Evolutionary conservation across 2,329 filamentous ascomycete genomes (phyloP), one percentile per base, ranked within the genome.

Genomic region (Scedosporium dehoogii): DNA sequence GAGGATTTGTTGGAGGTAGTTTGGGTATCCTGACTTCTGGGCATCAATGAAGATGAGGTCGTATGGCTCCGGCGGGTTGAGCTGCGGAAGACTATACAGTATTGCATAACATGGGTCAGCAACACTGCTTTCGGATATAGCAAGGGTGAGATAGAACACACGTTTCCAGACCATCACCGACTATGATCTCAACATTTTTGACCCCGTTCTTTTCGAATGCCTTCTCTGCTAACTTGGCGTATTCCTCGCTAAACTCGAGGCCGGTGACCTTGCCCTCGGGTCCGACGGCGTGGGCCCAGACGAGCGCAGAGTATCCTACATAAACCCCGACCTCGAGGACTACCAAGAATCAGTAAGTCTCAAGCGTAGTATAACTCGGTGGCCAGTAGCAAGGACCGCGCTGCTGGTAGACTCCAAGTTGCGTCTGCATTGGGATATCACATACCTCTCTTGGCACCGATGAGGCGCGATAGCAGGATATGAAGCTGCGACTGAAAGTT

Each of bases 41-140:
- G 81, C 81, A 63, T 83, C 81, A 64, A 83, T 75, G 68, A 83
- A 83, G 68, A 83, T 74, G 55, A 82, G 70, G 68, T 83, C 81
- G 66, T 80, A 84, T 3, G 81, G 78, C 66, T 76, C 70, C 61
- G 69, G 62, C 63, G 70, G 66, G 64, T 75, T 65, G 3, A 74
- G 71, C n/a, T 67, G 62, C 6, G 69, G 67, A 9, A 76, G 70
- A 2, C 74, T 75, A 48, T 48, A 48, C 18, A n/a, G 23, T 9
- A n/a, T 58, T 29, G 18, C 27, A 59, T 4, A 18, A 14, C 21
- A n/a, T n/a, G 16, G n/a, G 58, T 60, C 44, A 60, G 58, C 18
- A 38, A 38, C 33, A 38, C 10, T 38, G 33, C 10, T 38, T 38
- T 38, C 33, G 33, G 33, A 38, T 1, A 12, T 38, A 14, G 33